These are phyloP conservation scores for Salix viminalis DNA, from an alignment of 345 rosid genomes.

Conservation along the genomic window DNA sequence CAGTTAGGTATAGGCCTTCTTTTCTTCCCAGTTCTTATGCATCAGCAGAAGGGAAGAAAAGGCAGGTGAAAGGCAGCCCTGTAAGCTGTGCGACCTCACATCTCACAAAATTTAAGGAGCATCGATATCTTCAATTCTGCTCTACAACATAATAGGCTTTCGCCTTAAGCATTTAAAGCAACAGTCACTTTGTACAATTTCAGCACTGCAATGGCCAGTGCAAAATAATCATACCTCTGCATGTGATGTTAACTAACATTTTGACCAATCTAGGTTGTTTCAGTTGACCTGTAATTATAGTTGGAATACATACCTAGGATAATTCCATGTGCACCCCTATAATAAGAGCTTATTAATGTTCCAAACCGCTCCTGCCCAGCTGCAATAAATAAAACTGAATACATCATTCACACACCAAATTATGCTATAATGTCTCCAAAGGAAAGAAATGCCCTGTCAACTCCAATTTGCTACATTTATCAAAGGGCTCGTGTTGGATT, in stretches of 20 bases:
- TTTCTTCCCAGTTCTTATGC: neutral
- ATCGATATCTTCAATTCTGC: too few species aligned
- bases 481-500: neutral
- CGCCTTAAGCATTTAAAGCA: too few species aligned
- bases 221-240: too few species aligned
- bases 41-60: neutral
- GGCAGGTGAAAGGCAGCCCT: too few species aligned
- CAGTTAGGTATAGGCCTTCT: too few species aligned
- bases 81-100: too few species aligned
- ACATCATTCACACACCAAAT: neutral
- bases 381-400: slow-evolving; percentile 33
- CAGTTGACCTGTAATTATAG: neutral
- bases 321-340: slow-evolving; percentile 92
- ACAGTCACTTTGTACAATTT: too few species aligned
- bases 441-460: neutral
- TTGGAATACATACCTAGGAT: slow-evolving; percentile 64
- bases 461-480: neutral
- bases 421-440: neutral
- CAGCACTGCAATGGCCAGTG: too few species aligned
- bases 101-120: too few species aligned
- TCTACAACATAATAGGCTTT: too few species aligned
- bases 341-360: slow-evolving; percentile 73
- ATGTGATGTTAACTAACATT: neutral
- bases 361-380: slow-evolving; percentile 99
- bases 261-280: neutral